Conservation (phyloP, 2,329 filamentous ascomycete species). For the Westerdykella ornata region DNA sequence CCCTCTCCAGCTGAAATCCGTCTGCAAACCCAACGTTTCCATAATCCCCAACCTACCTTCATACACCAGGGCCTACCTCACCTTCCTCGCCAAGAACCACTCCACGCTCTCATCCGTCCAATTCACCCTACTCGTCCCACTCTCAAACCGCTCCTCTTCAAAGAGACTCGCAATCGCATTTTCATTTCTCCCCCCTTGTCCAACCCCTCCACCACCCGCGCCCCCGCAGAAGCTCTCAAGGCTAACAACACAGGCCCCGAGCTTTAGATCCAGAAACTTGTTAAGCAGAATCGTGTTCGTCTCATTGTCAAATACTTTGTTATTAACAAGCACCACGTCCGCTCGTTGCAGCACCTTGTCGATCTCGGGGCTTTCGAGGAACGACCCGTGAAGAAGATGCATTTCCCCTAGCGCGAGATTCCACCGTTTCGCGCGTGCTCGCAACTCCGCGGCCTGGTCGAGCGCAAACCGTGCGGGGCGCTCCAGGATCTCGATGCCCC, state of each 20-base stretch:
- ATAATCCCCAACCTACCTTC: background rate
- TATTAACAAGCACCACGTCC: constrained; percentile 96
- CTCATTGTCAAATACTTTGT: constrained; percentile 86
- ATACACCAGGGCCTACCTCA: constrained; percentile 35
- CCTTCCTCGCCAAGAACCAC: constrained; percentile 70
- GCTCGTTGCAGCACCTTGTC: constrained; percentile 69
- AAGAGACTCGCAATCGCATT: constrained; percentile 78
- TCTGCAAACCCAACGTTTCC: background rate
- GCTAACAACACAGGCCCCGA: constrained; percentile 82
- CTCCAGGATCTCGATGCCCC: constrained; percentile 94
- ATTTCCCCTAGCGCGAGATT: constrained; percentile 73
- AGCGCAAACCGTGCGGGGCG: constrained; percentile 79
- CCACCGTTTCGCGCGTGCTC: constrained; percentile 81
- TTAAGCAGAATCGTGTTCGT: constrained; percentile 79
- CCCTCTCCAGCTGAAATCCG: background rate
- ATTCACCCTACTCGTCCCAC: constrained; percentile 67
- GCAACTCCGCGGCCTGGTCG: constrained; percentile 74
- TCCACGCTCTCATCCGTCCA: constrained; percentile 81
- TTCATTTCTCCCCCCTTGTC: constrained; percentile 64
- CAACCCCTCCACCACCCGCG: constrained; percentile 69
- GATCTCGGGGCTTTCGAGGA: constrained; percentile 66
- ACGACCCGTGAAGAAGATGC: constrained; percentile 76
- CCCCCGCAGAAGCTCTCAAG: constrained; percentile 79
- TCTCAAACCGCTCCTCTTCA: constrained; percentile 65
- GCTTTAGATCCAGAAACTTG: constrained; percentile 89